These are phyloP conservation scores for Daldinia vernicosa DNA, from an alignment of 495 filamentous ascomycete genomes.

Conservation along the genomic window DNA sequence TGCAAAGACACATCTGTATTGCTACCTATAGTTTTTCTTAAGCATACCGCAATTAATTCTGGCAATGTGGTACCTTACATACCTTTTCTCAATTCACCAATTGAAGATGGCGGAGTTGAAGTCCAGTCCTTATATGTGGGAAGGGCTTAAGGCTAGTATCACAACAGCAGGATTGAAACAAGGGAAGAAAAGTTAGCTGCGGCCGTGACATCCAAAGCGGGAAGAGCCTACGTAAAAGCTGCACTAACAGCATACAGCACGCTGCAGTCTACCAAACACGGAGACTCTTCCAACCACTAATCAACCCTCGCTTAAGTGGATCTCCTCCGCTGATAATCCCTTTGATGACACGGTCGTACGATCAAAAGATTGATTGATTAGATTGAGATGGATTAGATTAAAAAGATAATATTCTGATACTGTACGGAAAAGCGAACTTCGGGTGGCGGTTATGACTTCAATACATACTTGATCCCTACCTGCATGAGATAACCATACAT, in stretches of 20 bases:
- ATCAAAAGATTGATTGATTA: constrained; percentile 44
- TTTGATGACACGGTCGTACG: constrained; percentile 36
- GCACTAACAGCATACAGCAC: constrained; percentile 6
- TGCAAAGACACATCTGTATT: constrained; percentile 16
- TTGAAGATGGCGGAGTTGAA: background rate
- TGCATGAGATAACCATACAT: background rate
- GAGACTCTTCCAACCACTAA: constrained; percentile 25
- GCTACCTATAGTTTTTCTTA: background rate
- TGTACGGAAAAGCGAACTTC: constrained; percentile 3
- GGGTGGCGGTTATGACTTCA: background rate
- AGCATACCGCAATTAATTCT: background rate
- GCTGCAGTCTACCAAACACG: constrained; percentile 33
- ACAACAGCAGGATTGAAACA: constrained; percentile 6
- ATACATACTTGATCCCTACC: background rate
- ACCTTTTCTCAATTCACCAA: background rate
- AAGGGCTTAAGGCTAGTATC: constrained; percentile 7
- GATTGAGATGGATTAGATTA: constrained; percentile 41
- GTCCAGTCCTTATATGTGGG: background rate
- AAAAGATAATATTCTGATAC: constrained; percentile 40
- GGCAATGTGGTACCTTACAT: constrained; percentile 21
- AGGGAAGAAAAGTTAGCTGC: constrained; percentile 6
- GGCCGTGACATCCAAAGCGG: constrained; percentile 13
- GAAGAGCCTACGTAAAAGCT: constrained; percentile 19
- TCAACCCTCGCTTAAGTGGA: constrained; percentile 26
- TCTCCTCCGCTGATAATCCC: constrained; percentile 3